Base-by-base conservation (phyloP, 140 eudicot species). In the Oenanthe javanica region DNA sequence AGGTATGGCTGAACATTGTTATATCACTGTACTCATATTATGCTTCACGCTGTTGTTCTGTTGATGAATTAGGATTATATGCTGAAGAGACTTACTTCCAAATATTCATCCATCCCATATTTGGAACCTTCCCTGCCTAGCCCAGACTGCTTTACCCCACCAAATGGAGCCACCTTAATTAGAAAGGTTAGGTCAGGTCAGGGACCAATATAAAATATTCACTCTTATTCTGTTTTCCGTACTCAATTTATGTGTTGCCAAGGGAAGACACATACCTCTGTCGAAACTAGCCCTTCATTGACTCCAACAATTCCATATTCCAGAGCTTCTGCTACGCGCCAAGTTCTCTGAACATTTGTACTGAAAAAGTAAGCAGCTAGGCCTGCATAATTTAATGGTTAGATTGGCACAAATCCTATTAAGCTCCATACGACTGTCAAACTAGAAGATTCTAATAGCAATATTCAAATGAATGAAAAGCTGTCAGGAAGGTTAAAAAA, bases 251-350 rank as follows among this genome's bases (percentile, higher is more conserved):
- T 38, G 47, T 63, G 42, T 59, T 57, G 25, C 47, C 43, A 46
- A 66, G 79, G 45, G 77, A 43, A 61, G 52, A 79, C 73, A 77
- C 82, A 23, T 31, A 94, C 98, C 96, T 92, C 97, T 54, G 96
- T 89, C 51, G 97, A 90, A 86, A 92, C 86, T 78, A 89, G 78
- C 87, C 98, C 98, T 80, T 90, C 98, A 54, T 94, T 92, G 51
- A 92, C 92, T 80, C 98, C 98, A 84, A 94, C 97, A 7, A 92
- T 84, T 77, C 98, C 97, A 78, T 92, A 94, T 83, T 90, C 98
- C 72, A 94, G 96, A 82, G 98, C 96, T 84, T 92, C 98, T 64
- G 96, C 81, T 77, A 94, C 98, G 64, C 91, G 98, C 97, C 98
- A 94, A 16, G 91, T 86, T 10, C 98, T 90, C 81, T 87, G 82